Conservation (phyloP, 352 stramenopile genomes). For the Phytophthora pluvialis region DNA sequence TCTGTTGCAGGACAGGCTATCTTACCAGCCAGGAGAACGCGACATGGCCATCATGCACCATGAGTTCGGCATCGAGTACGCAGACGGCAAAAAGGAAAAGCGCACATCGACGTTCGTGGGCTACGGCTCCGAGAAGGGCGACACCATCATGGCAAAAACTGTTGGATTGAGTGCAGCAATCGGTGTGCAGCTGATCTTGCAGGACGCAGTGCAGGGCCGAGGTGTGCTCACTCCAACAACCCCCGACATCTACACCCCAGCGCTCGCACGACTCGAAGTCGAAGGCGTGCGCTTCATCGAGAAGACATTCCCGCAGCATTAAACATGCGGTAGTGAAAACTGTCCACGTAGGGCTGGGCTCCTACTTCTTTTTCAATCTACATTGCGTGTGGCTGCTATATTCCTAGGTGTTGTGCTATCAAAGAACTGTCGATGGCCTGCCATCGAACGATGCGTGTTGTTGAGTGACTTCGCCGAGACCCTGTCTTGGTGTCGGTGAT, state of each 20-base stretch:
- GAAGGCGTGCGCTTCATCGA: constrained; percentile 90
- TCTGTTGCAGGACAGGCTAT: constrained; percentile 90
- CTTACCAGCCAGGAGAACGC: constrained; percentile 90
- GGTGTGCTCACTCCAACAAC: constrained; percentile 92
- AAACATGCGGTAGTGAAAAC: constrained; percentile 17
- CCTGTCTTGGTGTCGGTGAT: constrained; percentile 39
- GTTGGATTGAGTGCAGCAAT: constrained; percentile 95
- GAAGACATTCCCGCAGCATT: constrained; percentile 64
- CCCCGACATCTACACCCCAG: constrained; percentile 90
- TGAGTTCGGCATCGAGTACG: constrained; percentile 85
- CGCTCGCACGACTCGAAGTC: constrained; percentile 82
- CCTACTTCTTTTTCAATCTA: constrained; percentile 20
- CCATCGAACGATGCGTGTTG: constrained; percentile 30
- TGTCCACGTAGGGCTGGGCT: neutral
- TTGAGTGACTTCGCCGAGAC: constrained; percentile 9
- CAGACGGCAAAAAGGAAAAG: constrained; percentile 84
- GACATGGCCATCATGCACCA: constrained; percentile 96
- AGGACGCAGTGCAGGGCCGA: constrained; percentile 80
- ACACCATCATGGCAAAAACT: constrained; percentile 96
- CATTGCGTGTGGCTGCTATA: constrained; percentile 6
- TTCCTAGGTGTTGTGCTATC: constrained; percentile 1
- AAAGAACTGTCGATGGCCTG: constrained; percentile 42
- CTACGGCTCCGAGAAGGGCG: constrained; percentile 90
- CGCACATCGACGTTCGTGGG: constrained; percentile 92
- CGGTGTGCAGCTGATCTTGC: constrained; percentile 93